A percentile compares a stretch with the other conserved stretches of the same genome.
Evolutionary conservation across 2,329 filamentous ascomycete species (phyloP).

Genomic region (Cladosporium oxysporum): DNA sequence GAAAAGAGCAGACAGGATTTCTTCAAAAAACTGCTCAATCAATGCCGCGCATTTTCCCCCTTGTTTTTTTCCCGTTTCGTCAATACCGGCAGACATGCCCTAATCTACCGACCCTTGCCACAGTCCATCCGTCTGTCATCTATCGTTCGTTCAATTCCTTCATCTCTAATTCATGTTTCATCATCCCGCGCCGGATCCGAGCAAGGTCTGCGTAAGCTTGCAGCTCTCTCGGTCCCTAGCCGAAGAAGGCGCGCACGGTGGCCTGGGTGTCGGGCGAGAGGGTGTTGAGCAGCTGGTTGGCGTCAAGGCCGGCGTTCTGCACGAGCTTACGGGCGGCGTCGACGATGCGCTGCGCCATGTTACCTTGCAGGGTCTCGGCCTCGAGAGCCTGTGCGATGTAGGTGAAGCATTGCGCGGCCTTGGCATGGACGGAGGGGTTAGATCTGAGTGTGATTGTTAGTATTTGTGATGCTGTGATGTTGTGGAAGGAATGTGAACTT

Average conservation of each 20-base stretch:
- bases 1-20: not conserved
- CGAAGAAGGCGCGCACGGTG: constrained; percentile 45
- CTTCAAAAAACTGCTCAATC: not conserved
- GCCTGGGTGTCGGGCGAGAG: constrained; percentile 80
- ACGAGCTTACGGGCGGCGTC: constrained; percentile 77
- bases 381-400: constrained; percentile 87
- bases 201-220: not conserved
- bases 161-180: not conserved
- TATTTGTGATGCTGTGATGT: constrained; percentile 28
- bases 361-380: constrained; percentile 83
- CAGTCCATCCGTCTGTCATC: not conserved
- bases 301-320: constrained; percentile 71
- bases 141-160: not conserved
- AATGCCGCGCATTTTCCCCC: not conserved
- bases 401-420: constrained; percentile 79
- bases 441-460: constrained; percentile 57
- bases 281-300: constrained; percentile 71
- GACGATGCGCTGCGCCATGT: constrained; percentile 76
- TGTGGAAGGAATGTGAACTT: constrained; percentile 50
- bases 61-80: not conserved
- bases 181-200: not conserved
- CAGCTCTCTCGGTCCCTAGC: constrained; percentile 26
- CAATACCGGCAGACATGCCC: not conserved
- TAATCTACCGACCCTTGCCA: not conserved
- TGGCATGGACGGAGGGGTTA: constrained; percentile 76